These are phyloP conservation scores for Carallia brachiata DNA, from an alignment of 345 rosid species.

Conservation along the genomic window DNA sequence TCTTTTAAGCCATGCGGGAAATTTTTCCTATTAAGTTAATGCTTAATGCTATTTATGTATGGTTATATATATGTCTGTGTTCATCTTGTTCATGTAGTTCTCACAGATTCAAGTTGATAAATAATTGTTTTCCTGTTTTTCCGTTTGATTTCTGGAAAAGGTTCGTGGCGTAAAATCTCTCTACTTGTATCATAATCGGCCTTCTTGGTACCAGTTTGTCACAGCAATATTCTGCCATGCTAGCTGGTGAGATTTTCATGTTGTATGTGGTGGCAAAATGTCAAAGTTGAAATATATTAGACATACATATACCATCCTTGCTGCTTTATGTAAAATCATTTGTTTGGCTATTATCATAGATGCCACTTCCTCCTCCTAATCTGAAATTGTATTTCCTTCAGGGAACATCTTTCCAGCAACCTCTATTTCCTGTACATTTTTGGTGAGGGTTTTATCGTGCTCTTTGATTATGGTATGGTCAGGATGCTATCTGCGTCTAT, in stretches of 20 bases:
- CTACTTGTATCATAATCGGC: constrained; percentile 75
- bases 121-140: not conserved
- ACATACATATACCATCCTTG: not conserved
- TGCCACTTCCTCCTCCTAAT: not conserved
- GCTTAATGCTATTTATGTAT: too few relatives aligned
- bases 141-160: constrained; percentile 22
- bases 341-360: not conserved
- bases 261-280: not conserved
- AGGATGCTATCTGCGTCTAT: constrained; percentile 7
- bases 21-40: too few relatives aligned
- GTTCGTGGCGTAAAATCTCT: constrained; percentile 56
- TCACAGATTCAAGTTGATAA: not conserved
- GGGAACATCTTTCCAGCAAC: constrained; percentile 97
- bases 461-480: constrained; percentile 3
- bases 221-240: constrained; percentile 94
- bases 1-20: not conserved
- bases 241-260: constrained; percentile 61
- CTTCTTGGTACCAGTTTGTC: constrained; percentile 87
- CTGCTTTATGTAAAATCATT: not conserved
- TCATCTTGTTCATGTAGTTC: not conserved
- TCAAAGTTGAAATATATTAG: not conserved
- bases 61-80: not conserved
- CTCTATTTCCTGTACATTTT: constrained; percentile 94
- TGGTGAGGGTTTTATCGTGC: constrained; percentile 54
- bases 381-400: constrained; percentile 30